Conservation (phyloP, 140 eudicot species). For the Oenanthe javanica region DNA sequence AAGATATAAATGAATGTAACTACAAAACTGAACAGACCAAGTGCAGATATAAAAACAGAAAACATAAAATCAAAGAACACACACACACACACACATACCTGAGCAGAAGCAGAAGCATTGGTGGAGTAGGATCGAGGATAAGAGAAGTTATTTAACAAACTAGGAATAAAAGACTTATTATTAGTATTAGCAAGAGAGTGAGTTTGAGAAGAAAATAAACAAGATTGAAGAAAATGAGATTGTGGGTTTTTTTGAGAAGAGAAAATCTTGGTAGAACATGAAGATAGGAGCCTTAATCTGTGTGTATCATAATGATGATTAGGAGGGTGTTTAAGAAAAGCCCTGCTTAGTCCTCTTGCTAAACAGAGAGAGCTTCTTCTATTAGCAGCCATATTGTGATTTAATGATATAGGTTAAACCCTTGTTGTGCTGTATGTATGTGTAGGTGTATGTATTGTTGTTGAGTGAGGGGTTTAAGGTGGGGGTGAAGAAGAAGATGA, state of each 20-base stretch:
- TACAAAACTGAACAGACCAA: too few species aligned
- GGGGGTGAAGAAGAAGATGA: background rate
- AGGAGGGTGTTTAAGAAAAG: background rate
- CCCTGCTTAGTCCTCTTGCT: background rate
- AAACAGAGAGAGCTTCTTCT: background rate
- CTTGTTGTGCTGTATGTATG: background rate
- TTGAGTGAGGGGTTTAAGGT: background rate
- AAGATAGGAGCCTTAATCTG: background rate
- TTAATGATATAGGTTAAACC: background rate
- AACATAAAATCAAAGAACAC: too few species aligned
- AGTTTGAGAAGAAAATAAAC: background rate
- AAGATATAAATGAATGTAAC: background rate
- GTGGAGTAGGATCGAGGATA: background rate
- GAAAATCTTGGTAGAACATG: background rate
- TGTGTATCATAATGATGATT: background rate
- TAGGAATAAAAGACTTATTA: background rate
- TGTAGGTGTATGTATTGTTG: background rate
- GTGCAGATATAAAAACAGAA: too few species aligned
- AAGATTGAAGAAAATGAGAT: background rate
- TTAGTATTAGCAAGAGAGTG: slow-evolving; percentile 6
- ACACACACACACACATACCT: background rate
- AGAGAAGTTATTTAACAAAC: background rate
- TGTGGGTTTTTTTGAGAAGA: background rate
- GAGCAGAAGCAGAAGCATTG: slow-evolving; percentile 2
- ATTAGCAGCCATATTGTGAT: background rate